A percentile compares a stretch with the other conserved stretches of the same genome.
phyloP scores from a whole-genome alignment of 2,329 filamentous ascomycete species.

The Gremmenia infestans region DNA sequence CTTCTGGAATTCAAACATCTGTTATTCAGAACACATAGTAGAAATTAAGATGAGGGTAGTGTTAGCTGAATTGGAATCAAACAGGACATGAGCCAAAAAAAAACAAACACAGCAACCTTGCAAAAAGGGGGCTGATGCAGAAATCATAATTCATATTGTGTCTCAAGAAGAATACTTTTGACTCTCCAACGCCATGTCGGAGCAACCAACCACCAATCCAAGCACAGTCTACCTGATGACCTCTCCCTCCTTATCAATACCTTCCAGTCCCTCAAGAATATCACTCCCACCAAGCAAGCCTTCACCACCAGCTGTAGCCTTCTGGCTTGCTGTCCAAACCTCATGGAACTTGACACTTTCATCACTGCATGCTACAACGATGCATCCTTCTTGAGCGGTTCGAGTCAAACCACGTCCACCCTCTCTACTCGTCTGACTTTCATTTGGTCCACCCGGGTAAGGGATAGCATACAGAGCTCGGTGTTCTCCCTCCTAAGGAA shows the following conservation, averaged over 20 bases:
- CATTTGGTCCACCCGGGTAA: slow-evolving; percentile 62
- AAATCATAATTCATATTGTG: neutral
- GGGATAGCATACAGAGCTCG: slow-evolving; percentile 83
- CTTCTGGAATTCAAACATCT: too few relatives aligned
- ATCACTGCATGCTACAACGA: slow-evolving; percentile 89
- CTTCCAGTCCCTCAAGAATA: slow-evolving; percentile 77
- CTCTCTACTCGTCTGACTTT: slow-evolving; percentile 34
- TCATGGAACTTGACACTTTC: slow-evolving; percentile 94
- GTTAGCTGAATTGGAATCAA: too few relatives aligned
- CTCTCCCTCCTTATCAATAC: slow-evolving; percentile 69
- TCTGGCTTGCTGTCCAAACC: slow-evolving; percentile 70
- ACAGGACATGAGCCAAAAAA: too few relatives aligned
- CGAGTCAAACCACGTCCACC: slow-evolving; percentile 50
- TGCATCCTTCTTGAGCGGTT: slow-evolving; percentile 68
- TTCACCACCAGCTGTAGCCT: slow-evolving; percentile 45
- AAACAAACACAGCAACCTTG: too few relatives aligned
- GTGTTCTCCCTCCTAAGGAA: slow-evolving; percentile 77
- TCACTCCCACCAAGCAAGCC: slow-evolving; percentile 75
- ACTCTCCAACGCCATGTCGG: neutral
- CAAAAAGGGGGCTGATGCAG: neutral
- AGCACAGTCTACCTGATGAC: slow-evolving; percentile 54
- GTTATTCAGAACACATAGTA: too few relatives aligned
- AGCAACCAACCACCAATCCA: neutral
- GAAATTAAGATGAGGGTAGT: too few relatives aligned
- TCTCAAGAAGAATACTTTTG: slow-evolving; percentile 1